Percentiles rank a stretch among this genome's conserved stretches.
Conservation (phyloP, 345 rosid species). For the Camelina hispida region DNA sequence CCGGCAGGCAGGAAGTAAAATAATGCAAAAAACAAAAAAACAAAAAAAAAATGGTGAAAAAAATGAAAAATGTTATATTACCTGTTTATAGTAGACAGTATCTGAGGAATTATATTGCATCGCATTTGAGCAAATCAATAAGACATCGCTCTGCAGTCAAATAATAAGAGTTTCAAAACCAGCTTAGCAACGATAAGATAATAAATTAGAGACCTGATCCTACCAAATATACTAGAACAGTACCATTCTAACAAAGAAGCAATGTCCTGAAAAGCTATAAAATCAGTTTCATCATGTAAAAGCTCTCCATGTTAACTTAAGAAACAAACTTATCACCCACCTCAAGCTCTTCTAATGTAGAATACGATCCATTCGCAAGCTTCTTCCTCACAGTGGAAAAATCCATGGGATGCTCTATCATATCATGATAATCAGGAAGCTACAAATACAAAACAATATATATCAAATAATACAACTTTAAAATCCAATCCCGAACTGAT, state of each 20-base stretch:
- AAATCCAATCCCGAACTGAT: slow-evolving; percentile 14
- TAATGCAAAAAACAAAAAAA: slow-evolving; percentile 8
- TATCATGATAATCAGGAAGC: slow-evolving; percentile 90
- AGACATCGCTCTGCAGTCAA: slow-evolving; percentile 72
- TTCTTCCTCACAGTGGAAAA: slow-evolving; percentile 82
- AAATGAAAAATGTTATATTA: slow-evolving; percentile 31
- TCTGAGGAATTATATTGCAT: slow-evolving; percentile 83
- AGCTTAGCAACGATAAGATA: slow-evolving; percentile 50
- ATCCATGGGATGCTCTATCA: slow-evolving; percentile 87
- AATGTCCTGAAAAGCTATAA: slow-evolving; percentile 18
- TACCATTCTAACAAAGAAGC: slow-evolving; percentile 26
- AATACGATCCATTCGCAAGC: slow-evolving; percentile 71
- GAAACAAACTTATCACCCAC: slow-evolving; percentile 46
- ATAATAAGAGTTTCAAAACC: slow-evolving; percentile 41
- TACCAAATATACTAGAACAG: background rate
- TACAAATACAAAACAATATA: slow-evolving; percentile 40
- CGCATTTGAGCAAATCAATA: slow-evolving; percentile 83
- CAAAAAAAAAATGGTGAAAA: slow-evolving; percentile 8
- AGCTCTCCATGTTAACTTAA: slow-evolving; percentile 11
- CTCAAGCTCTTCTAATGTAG: slow-evolving; percentile 73
- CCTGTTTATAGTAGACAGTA: slow-evolving; percentile 81
- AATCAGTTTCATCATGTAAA: slow-evolving; percentile 14
- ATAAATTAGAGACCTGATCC: background rate
- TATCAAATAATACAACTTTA: slow-evolving; percentile 2
- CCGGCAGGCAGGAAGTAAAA: background rate